These are phyloP conservation scores for Infundibulicybe gibba DNA, from an alignment of 768 basidiomycete genomes.

Conservation along the genomic window DNA sequence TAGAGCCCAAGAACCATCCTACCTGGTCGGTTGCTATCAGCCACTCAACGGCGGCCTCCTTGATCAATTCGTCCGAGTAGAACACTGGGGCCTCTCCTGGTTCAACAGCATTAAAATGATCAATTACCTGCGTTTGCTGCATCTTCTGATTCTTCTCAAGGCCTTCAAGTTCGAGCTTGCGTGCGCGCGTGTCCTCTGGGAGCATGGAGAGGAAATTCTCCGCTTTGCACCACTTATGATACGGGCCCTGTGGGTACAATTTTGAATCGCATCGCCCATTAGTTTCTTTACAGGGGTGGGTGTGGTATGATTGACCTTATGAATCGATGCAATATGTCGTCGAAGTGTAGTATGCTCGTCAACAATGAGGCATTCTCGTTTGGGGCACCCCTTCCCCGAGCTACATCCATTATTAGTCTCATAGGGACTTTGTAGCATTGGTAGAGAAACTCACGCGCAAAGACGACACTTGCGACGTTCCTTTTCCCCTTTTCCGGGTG, in stretches of 20 bases:
- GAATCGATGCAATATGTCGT: conserved; percentile 2
- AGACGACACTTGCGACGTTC: background rate
- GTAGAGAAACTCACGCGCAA: background rate
- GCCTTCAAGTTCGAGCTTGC: too few species aligned
- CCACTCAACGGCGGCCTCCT: conserved; percentile 26
- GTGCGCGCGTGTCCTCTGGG: conserved; percentile 10
- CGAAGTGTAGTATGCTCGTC: conserved; percentile 3
- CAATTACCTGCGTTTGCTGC: conserved; percentile 2
- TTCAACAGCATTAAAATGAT: conserved; percentile 1
- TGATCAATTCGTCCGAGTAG: conserved; percentile 20
- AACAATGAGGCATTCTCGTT: background rate
- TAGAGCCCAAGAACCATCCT: background rate
- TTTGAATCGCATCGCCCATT: too few species aligned
- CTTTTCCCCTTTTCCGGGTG: background rate
- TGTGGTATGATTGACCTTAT: too few species aligned
- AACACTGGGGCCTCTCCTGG: conserved; percentile 6
- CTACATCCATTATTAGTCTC: too few species aligned
- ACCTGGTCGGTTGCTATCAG: conserved; percentile 32
- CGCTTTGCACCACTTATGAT: conserved; percentile 6
- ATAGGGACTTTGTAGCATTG: background rate
- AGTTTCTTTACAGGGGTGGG: too few species aligned
- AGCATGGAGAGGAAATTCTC: conserved; percentile 17
- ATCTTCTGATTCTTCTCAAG: background rate
- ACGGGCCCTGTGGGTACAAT: background rate
- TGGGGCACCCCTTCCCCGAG: background rate